Evolutionary conservation across 768 basidiomycete genomes (phyloP).

Genomic region (Mycena albidolilacea): DNA sequence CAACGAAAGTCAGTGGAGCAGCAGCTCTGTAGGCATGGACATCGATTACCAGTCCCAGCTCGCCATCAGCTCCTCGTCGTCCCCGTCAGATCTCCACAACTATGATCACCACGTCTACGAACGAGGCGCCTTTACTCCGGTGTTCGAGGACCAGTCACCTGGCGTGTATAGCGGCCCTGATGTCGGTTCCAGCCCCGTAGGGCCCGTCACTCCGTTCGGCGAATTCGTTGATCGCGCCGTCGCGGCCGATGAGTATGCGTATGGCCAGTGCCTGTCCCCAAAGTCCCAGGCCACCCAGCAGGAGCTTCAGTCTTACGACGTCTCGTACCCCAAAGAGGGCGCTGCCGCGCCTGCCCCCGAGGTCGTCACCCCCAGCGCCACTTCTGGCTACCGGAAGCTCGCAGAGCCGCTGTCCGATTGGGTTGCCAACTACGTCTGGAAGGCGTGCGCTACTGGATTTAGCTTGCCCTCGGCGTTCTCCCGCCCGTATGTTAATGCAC

Average conservation of each 20-base stretch:
- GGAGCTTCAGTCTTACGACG: conserved; percentile 41
- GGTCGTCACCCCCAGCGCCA: conserved; percentile 65
- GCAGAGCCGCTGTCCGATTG: conserved; percentile 85
- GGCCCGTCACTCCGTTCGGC: conserved; percentile 83
- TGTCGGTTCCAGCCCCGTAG: conserved; percentile 76
- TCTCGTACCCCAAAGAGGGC: conserved; percentile 47
- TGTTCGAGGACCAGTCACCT: conserved; percentile 77
- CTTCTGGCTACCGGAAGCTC: conserved; percentile 75
- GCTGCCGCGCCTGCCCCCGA: conserved; percentile 59
- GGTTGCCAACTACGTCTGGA: conserved; percentile 87
- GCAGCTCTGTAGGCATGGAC: conserved; percentile 51
- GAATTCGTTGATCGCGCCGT: conserved; percentile 84
- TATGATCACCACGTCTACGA: conserved; percentile 51
- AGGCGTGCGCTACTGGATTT: conserved; percentile 82
- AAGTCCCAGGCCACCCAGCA: conserved; percentile 43
- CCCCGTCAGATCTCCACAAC: conserved; percentile 43
- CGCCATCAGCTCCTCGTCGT: conserved; percentile 35
- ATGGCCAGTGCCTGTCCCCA: conserved; percentile 40
- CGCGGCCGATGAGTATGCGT: conserved; percentile 51
- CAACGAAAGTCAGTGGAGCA: conserved; percentile 55
- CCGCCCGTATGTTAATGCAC: conserved; percentile 60
- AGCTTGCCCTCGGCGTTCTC: conserved; percentile 69
- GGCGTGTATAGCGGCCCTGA: conserved; percentile 66
- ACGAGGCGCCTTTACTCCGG: conserved; percentile 70
- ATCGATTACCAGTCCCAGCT: conserved; percentile 45